Evolutionary conservation across 176 grass and related monocot species (phyloP).

Genomic region (Aechmea fasciata): DNA sequence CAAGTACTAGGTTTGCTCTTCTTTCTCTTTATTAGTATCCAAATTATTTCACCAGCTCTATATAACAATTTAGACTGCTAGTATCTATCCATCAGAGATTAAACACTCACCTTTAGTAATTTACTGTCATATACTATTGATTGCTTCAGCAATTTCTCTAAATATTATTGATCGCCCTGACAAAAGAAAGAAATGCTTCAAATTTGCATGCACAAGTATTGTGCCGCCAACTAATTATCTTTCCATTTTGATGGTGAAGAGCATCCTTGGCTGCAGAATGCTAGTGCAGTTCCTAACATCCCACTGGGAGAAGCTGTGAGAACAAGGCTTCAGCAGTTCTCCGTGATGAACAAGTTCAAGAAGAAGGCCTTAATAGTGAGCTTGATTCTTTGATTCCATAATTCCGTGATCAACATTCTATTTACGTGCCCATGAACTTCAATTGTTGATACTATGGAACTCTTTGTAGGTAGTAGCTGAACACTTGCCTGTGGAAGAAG

Average conservation of each 20-base stretch:
- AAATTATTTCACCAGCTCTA: too few relatives aligned
- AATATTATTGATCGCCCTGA: too few relatives aligned
- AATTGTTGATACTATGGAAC: not conserved
- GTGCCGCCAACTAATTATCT: too few relatives aligned
- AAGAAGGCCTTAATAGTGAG: constrained; percentile 66
- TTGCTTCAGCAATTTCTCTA: too few relatives aligned
- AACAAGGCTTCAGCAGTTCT: constrained; percentile 59
- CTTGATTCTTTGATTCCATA: not conserved
- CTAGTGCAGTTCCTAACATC: constrained; percentile 43
- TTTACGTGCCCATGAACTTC: not conserved
- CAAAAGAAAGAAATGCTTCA: too few relatives aligned
- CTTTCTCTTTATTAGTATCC: not conserved
- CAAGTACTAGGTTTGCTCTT: constrained; percentile 18
- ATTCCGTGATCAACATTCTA: not conserved
- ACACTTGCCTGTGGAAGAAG: constrained; percentile 72
- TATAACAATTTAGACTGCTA: too few relatives aligned
- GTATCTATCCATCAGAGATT: too few relatives aligned
- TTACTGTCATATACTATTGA: too few relatives aligned
- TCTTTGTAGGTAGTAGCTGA: constrained; percentile 65
- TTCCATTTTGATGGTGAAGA: constrained; percentile 19
- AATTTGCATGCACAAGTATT: too few relatives aligned
- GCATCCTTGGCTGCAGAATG: constrained; percentile 80
- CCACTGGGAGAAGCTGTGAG: constrained; percentile 52
- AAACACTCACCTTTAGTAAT: too few relatives aligned
- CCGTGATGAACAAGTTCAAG: constrained; percentile 78